Percentiles rank a stretch among this genome's conserved stretches.
These are phyloP conservation scores for Saccharomycopsis olivae DNA, from an alignment of 805 yeast genomes.

Conservation along the genomic window DNA sequence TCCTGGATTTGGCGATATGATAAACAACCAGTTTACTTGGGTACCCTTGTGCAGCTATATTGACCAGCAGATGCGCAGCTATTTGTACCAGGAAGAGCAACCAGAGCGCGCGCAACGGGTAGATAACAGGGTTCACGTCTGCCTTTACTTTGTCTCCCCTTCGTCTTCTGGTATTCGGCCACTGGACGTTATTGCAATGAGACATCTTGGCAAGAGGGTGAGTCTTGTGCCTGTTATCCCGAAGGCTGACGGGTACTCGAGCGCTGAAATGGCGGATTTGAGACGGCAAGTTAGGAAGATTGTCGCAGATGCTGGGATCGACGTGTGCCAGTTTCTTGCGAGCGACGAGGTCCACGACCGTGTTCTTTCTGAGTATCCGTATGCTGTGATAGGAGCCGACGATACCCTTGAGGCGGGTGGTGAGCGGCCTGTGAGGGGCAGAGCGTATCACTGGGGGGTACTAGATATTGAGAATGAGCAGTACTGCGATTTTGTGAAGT, in stretches of 20 bases:
- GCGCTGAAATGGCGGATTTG: constrained; percentile 41
- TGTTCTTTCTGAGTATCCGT: constrained; percentile 46
- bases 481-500: constrained; percentile 65
- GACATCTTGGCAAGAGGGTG: constrained; percentile 56
- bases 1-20: constrained; percentile 65
- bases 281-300: constrained; percentile 42
- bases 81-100: constrained; percentile 69
- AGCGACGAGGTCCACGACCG: constrained; percentile 26
- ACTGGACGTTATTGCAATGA: constrained; percentile 65
- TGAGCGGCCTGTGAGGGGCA: constrained; percentile 51
- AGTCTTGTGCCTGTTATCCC: constrained; percentile 76
- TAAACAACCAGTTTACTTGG: constrained; percentile 60
- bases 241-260: constrained; percentile 67
- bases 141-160: constrained; percentile 74
- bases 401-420: constrained; percentile 31
- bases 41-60: constrained; percentile 58
- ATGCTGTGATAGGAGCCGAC: constrained; percentile 45
- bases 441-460: constrained; percentile 78
- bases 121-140: constrained; percentile 74
- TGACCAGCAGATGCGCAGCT: constrained; percentile 65
- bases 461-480: constrained; percentile 70
- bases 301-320: constrained; percentile 44
- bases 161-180: constrained; percentile 50
- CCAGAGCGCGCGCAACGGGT: constrained; percentile 42
- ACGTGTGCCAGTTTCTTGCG: constrained; percentile 42